These are phyloP conservation scores for Rhizophora apiculata DNA, from an alignment of 345 rosid species.

Conservation along the genomic window DNA sequence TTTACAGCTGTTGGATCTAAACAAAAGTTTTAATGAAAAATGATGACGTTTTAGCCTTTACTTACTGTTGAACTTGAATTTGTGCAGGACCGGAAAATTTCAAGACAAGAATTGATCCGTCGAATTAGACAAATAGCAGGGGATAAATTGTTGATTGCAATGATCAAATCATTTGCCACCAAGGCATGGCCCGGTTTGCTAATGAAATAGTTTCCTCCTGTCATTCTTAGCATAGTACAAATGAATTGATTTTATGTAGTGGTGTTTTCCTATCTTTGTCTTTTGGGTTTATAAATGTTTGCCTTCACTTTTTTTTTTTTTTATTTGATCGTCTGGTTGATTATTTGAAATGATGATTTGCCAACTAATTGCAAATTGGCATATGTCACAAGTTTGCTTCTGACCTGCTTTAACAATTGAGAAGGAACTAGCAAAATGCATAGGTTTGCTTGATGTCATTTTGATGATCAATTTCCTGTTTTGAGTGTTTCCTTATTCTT, in stretches of 20 bases:
- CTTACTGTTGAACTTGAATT: conserved; percentile 2
- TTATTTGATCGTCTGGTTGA: too few relatives aligned
- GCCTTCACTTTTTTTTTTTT: too few relatives aligned
- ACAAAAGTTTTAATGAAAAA: background rate
- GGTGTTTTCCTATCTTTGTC: too few relatives aligned
- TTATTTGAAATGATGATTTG: too few relatives aligned
- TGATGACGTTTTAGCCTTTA: background rate
- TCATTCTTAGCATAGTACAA: background rate
- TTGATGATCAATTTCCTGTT: too few relatives aligned
- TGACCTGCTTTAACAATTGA: too few relatives aligned
- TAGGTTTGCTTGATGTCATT: too few relatives aligned
- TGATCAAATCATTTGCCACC: conserved; percentile 54
- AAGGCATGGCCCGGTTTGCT: conserved; percentile 30
- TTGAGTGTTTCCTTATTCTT: too few relatives aligned
- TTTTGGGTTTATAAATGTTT: too few relatives aligned
- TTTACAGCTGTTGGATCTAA: background rate
- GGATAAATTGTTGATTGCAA: conserved; percentile 59
- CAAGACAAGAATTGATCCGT: conserved; percentile 54
- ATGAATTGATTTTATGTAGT: background rate
- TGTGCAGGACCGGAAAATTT: conserved; percentile 60
- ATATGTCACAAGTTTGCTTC: too few relatives aligned
- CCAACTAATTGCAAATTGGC: too few relatives aligned
- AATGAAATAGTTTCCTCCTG: background rate
- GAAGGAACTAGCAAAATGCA: too few relatives aligned
- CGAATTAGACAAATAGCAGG: conserved; percentile 62